These are phyloP conservation scores for Chloromonas sp. DNA, from an alignment of 163 green algal genomes.

Conservation along the genomic window DNA sequence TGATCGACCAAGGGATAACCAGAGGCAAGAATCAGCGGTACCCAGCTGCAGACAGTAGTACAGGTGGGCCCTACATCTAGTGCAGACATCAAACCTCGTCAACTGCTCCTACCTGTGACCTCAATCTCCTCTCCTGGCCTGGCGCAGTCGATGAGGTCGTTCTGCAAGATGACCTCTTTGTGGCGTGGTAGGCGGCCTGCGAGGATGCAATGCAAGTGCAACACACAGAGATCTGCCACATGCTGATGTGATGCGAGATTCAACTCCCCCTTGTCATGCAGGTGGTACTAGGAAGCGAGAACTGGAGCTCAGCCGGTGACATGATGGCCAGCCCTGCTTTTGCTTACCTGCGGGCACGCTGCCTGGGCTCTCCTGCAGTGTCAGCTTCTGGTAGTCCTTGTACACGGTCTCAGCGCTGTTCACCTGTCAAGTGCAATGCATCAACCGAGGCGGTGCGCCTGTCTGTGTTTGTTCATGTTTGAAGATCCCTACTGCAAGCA, in stretches of 20 bases:
- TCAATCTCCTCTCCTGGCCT: conserved; percentile 91
- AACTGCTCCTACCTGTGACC: conserved; percentile 54
- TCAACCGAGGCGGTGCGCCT: too few relatives aligned
- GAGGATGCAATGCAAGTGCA: conserved; percentile 49
- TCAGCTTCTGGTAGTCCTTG: conserved; percentile 98
- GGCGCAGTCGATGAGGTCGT: conserved; percentile 94
- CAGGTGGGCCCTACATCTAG: too few relatives aligned
- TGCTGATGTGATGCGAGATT: too few relatives aligned
- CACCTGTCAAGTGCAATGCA: conserved; percentile 37
- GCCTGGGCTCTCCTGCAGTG: conserved; percentile 92
- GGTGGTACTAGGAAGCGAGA: too few relatives aligned
- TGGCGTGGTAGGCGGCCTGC: conserved; percentile 88
- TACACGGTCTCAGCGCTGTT: conserved; percentile 89
- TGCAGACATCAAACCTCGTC: too few relatives aligned
- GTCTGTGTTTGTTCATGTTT: too few relatives aligned
- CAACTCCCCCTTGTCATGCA: too few relatives aligned
- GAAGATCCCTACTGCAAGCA: too few relatives aligned
- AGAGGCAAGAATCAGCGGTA: too few relatives aligned
- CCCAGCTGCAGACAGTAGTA: too few relatives aligned
- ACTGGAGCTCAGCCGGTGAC: not conserved
- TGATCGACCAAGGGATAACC: too few relatives aligned
- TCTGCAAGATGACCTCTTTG: conserved; percentile 95
- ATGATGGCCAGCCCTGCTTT: not conserved
- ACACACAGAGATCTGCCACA: too few relatives aligned
- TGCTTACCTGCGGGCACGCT: conserved; percentile 33